A percentile compares a stretch with the other conserved stretches of the same genome.
phyloP scores from a whole-genome alignment of 1,139 yeast species.

The Ogataea hybrid region DNA sequence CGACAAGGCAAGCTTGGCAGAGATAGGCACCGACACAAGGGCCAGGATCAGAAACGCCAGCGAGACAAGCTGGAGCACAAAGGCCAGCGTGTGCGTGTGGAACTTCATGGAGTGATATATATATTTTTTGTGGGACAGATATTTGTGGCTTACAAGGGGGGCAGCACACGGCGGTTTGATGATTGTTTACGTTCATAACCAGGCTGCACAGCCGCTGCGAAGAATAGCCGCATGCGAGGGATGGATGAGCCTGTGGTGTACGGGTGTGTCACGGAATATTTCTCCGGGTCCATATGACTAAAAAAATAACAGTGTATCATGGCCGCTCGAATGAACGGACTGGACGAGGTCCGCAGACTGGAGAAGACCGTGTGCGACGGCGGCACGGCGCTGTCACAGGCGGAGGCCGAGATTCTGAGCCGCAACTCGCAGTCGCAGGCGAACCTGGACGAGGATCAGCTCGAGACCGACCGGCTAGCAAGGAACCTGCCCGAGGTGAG shows the following conservation, averaged over 20 bases:
- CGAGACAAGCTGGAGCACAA: slow-evolving; percentile 35
- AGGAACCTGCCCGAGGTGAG: slow-evolving; percentile 34
- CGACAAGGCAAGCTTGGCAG: slow-evolving; percentile 39
- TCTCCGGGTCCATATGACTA: neutral
- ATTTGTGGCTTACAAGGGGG: slow-evolving; percentile 1
- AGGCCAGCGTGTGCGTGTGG: slow-evolving; percentile 28
- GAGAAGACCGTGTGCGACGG: slow-evolving; percentile 8
- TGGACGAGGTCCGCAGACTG: slow-evolving; percentile 16
- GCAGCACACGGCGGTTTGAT: slow-evolving; percentile 10
- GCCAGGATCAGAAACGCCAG: slow-evolving; percentile 45
- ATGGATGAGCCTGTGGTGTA: neutral
- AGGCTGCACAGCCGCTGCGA: slow-evolving; percentile 9
- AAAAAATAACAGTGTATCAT: slow-evolving; percentile 3
- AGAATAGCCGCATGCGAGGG: slow-evolving; percentile 4
- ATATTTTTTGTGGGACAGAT: neutral
- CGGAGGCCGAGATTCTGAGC: slow-evolving; percentile 21
- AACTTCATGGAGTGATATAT: slow-evolving; percentile 13
- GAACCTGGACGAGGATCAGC: slow-evolving; percentile 27
- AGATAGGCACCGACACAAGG: slow-evolving; percentile 47
- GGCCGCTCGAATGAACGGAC: slow-evolving; percentile 16
- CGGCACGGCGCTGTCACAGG: slow-evolving; percentile 9
- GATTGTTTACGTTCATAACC: slow-evolving; percentile 7
- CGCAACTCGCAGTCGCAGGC: slow-evolving; percentile 23
- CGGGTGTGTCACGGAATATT: neutral
- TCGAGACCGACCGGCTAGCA: slow-evolving; percentile 22